Percentiles rank a stretch among this genome's conserved stretches.
These are phyloP conservation scores for Xylariomycetidae sp. DNA, from an alignment of 2,329 filamentous ascomycete genomes.

Conservation along the genomic window DNA sequence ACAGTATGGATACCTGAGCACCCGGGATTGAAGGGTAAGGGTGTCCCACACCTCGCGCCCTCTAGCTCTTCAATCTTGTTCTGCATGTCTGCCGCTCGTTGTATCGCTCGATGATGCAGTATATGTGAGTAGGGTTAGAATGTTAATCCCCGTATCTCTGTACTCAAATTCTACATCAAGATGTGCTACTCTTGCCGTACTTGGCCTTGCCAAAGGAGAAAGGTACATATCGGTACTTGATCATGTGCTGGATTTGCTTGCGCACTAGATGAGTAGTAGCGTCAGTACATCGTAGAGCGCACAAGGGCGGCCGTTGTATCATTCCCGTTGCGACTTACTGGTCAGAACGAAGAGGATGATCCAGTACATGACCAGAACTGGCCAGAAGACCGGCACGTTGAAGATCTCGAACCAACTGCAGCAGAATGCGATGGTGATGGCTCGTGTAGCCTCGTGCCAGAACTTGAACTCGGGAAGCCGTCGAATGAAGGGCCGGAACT, in stretches of 20 bases:
- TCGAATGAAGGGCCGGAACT: conserved; percentile 96
- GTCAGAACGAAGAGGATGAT: conserved; percentile 93
- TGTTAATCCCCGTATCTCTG: neutral
- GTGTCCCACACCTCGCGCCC: neutral
- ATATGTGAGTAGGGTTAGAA: too few relatives aligned
- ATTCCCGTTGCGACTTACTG: conserved; percentile 56
- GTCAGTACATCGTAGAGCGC: too few relatives aligned
- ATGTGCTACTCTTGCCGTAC: conserved; percentile 62
- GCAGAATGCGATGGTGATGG: conserved; percentile 73
- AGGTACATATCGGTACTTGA: conserved; percentile 98
- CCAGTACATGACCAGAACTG: conserved; percentile 97
- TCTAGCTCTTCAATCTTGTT: neutral
- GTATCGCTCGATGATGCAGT: too few relatives aligned
- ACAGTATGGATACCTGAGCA: too few relatives aligned
- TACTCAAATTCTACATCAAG: conserved; percentile 11
- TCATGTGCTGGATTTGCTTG: conserved; percentile 99
- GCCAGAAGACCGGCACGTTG: conserved; percentile 98
- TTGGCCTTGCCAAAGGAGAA: conserved; percentile 87
- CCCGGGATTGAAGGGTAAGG: too few relatives aligned
- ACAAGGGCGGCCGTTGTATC: too few relatives aligned
- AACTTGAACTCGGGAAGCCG: conserved; percentile 99
- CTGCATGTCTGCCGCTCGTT: too few relatives aligned
- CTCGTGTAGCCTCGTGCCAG: conserved; percentile 93
- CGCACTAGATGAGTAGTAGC: too few relatives aligned
- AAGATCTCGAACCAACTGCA: conserved; percentile 95